phyloP scores from a whole-genome alignment of 2,329 filamentous ascomycete species.

The Tolypocladium ophioglossoides region DNA sequence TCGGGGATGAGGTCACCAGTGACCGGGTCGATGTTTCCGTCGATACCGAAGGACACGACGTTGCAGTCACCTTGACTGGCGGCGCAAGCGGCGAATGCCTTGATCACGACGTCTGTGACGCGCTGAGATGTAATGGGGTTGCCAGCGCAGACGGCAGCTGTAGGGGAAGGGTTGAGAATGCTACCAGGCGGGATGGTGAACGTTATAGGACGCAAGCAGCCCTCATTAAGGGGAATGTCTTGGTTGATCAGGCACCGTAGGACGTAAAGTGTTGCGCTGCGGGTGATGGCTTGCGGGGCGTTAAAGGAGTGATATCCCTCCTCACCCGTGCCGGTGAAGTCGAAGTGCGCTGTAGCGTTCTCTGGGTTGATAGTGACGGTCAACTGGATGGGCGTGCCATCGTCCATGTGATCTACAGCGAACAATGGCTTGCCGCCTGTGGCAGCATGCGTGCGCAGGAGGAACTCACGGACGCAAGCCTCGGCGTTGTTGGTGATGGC shows the following conservation, averaged over 20 bases:
- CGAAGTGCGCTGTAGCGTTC: constrained; percentile 60
- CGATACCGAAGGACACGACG: constrained; percentile 76
- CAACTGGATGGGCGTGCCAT: constrained; percentile 68
- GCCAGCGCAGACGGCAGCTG: constrained; percentile 71
- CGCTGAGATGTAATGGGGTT: constrained; percentile 74
- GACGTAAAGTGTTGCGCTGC: constrained; percentile 70
- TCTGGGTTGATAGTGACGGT: constrained; percentile 63
- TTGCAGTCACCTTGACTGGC: constrained; percentile 75
- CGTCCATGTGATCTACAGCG: constrained; percentile 61
- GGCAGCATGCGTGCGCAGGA: constrained; percentile 8
- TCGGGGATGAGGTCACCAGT: constrained; percentile 15
- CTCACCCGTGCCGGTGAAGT: constrained; percentile 20
- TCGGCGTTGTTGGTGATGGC: constrained; percentile 31
- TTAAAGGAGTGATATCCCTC: constrained; percentile 22
- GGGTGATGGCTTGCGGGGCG: constrained; percentile 20
- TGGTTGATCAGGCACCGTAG: constrained; percentile 69
- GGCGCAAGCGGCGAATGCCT: constrained; percentile 68
- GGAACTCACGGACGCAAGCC: constrained; percentile 52
- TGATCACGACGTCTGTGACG: constrained; percentile 74
- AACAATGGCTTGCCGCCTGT: constrained; percentile 10
- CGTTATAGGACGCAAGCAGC: constrained; percentile 66
- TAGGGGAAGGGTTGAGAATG: constrained; percentile 65
- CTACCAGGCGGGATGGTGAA: constrained; percentile 62
- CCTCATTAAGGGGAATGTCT: constrained; percentile 80
- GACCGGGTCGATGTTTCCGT: constrained; percentile 39